These are phyloP conservation scores for Microbotryum lychnidis-dioicae DNA, from an alignment of 1,284 basidiomycete genomes.

Conservation along the genomic window DNA sequence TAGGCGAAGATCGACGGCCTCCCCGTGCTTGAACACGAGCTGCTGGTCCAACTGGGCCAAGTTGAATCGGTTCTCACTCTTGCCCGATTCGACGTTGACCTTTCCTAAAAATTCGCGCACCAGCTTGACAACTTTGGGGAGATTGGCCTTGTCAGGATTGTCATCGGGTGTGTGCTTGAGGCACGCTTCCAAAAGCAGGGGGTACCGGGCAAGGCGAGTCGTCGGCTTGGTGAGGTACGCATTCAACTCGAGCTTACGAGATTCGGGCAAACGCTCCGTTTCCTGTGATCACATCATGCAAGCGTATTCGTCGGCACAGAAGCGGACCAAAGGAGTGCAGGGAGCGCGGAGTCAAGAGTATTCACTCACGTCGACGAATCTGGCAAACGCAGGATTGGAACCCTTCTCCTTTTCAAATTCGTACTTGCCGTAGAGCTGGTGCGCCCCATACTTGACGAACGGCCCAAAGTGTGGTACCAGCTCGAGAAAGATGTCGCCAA, in stretches of 20 bases:
- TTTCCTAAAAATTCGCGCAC: constrained; percentile 75
- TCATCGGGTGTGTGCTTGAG: constrained; percentile 88
- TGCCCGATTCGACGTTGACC: constrained; percentile 87
- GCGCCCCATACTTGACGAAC: constrained; percentile 91
- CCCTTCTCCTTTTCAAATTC: constrained; percentile 99
- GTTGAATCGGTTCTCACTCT: constrained; percentile 88
- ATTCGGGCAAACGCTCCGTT: constrained; percentile 87
- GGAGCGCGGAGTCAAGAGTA: neutral
- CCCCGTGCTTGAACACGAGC: constrained; percentile 73
- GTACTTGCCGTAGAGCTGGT: constrained; percentile 96
- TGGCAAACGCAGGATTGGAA: constrained; percentile 83
- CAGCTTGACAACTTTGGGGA: constrained; percentile 71
- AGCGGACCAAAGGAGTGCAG: neutral
- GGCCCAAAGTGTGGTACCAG: constrained; percentile 79
- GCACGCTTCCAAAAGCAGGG: constrained; percentile 84
- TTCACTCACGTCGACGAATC: constrained; percentile 78
- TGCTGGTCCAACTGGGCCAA: constrained; percentile 81
- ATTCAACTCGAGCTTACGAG: constrained; percentile 92
- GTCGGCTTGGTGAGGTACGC: constrained; percentile 98
- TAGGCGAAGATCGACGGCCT: constrained; percentile 77
- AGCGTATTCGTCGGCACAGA: neutral
- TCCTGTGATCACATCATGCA: constrained; percentile 45
- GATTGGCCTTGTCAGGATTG: constrained; percentile 70
- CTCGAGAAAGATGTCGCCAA: constrained; percentile 88
- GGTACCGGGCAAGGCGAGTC: constrained; percentile 90